Base-by-base conservation (phyloP, 2,329 filamentous ascomycete genomes). In the Penicillium oxalicum region DNA sequence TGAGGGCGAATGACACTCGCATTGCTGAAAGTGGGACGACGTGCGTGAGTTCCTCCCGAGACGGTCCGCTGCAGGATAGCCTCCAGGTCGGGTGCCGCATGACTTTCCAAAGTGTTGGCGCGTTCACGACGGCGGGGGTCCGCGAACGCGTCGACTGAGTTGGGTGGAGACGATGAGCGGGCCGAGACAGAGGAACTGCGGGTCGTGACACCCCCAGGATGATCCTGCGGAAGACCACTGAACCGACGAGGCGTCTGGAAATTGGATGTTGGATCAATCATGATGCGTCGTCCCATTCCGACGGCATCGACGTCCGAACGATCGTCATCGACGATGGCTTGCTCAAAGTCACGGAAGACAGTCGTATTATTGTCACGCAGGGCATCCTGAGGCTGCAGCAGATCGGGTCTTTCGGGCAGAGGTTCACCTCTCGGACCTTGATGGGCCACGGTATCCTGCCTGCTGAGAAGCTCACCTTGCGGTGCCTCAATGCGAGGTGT, bases 101-200 rank as follows among this genome's bases (percentile, higher is more conserved):
- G 72, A 65, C 81, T 85, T 51, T 83, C 88, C 53, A 81, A 66
- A 3, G 83, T 86, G 43, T 81, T 79, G 41, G 82, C 78, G 38
- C 91, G 86, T 64, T 91, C 88, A 50, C 91, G 85, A 50, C 89
- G 87, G 44, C 89, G 86, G 47, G 88, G 88, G 62, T 93, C 88
- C 13, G 93, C 93, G 69, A 98, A 98, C 4, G 93, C 93, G 68
- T 97, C 95, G 44, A 98, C 90, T 0, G 93, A 98, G 69, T 96
- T 98, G 6, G 93, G 93, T 9, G 91, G 91, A 5, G 93, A 97
- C 2, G 81, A 74, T 1, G 88, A 89, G 47, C 88, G 80, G 41
- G 80, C 81, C 24, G 78, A 78, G 3, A 69, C 65, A 4, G 77
- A 79, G 13, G 74, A 76, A 18, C 68, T 68, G 49, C 74, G 67